Percentiles rank a stretch among this genome's conserved stretches.
Evolutionary conservation across 2,329 filamentous ascomycete genomes (phyloP).

Genomic region (Orbilia ellipsospora): DNA sequence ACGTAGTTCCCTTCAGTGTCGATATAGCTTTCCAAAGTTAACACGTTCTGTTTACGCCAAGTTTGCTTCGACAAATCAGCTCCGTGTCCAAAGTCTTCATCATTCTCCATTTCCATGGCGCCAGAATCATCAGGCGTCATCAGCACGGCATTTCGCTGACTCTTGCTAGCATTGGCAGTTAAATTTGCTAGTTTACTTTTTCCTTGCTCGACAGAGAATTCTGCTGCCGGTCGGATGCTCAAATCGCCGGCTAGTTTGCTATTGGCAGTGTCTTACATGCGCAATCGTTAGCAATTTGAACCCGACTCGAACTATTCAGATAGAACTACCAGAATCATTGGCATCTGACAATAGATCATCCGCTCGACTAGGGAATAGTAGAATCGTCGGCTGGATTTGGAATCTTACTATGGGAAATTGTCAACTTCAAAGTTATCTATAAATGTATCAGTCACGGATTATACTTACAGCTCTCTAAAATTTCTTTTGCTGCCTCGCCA

Average conservation of each 20-base stretch:
- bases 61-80: not conserved
- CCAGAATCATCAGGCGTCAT: slow-evolving; percentile 57
- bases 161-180: not conserved
- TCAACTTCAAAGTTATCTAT: not conserved
- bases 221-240: slow-evolving; percentile 49
- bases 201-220: slow-evolving; percentile 51
- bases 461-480: slow-evolving; percentile 44
- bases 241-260: slow-evolving; percentile 10
- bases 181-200: slow-evolving; percentile 34
- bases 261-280: slow-evolving; percentile 9
- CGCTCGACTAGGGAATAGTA: slow-evolving; percentile 70
- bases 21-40: slow-evolving; percentile 73
- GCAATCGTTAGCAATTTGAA: not conserved
- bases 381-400: slow-evolving; percentile 71
- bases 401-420: slow-evolving; percentile 67
- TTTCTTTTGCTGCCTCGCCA: slow-evolving; percentile 34
- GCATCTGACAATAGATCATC: slow-evolving; percentile 64
- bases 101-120: slow-evolving; percentile 60
- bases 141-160: slow-evolving; percentile 12
- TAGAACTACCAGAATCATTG: slow-evolving; percentile 6
- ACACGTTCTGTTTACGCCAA: slow-evolving; percentile 71
- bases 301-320: not conserved
- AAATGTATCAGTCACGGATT: not conserved
- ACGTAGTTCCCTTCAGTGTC: slow-evolving; percentile 72
- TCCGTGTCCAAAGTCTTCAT: slow-evolving; percentile 10